phyloP scores from a whole-genome alignment of 257 asterid genomes.

The Solanum peruvianum region DNA sequence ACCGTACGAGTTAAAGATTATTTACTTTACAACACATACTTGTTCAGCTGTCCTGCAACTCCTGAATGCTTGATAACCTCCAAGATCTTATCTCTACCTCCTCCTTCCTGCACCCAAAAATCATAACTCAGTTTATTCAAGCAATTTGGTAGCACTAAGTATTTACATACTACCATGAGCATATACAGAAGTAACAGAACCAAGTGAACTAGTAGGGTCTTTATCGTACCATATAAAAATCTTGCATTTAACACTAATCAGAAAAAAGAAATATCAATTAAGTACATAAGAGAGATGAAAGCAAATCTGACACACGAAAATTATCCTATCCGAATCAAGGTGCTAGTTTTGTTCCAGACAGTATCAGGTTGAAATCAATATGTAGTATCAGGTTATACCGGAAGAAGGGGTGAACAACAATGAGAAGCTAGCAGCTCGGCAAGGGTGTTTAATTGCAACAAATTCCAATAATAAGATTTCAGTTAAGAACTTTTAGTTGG shows the following conservation, averaged over 20 bases:
- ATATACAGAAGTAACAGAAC: background rate
- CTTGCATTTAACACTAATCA: background rate
- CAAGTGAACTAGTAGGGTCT: background rate
- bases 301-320: background rate
- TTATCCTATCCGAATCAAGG: background rate
- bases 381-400: background rate
- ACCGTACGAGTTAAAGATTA: background rate
- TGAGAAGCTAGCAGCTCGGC: background rate
- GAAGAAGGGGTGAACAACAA: background rate
- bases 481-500: background rate
- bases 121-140: background rate
- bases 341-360: background rate
- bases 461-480: background rate
- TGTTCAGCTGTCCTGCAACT: conserved; percentile 13
- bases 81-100: background rate
- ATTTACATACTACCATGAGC: background rate
- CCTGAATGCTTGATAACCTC: background rate
- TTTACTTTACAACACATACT: conserved; percentile 23
- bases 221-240: background rate
- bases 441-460: background rate
- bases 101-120: conserved; percentile 4
- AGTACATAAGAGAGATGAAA: background rate
- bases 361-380: background rate
- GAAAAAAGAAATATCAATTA: background rate
- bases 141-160: background rate